Evolutionary conservation across 2,329 filamentous ascomycete species (phyloP).

Genomic region (Cladophialophora immunda): DNA sequence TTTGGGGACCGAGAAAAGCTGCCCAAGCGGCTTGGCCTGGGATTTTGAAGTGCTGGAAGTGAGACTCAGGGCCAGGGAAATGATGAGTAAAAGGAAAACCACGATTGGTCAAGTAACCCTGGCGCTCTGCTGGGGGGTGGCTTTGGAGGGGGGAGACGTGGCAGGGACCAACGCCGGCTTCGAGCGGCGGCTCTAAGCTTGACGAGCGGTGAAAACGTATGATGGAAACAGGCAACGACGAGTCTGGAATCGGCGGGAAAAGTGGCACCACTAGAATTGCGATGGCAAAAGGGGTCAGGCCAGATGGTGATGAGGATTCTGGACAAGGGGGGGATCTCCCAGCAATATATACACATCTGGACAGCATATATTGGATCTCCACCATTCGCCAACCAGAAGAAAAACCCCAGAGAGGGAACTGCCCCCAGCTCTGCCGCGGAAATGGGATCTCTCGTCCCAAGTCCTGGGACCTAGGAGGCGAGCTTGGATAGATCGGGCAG

Average conservation of each 20-base stretch:
- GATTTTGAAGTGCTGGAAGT: not conserved
- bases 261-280: not conserved
- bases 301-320: not conserved
- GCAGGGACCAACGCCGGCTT: not conserved
- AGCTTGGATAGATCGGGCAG: slow-evolving; percentile 3
- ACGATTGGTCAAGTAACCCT: not conserved
- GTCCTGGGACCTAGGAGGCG: not conserved
- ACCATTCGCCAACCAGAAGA: not conserved
- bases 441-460: not conserved
- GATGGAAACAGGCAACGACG: not conserved
- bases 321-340: not conserved
- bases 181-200: not conserved
- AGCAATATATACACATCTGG: slow-evolving; percentile 1
- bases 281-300: not conserved
- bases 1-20: not conserved
- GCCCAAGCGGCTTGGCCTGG: not conserved
- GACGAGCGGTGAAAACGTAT: not conserved
- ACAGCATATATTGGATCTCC: not conserved
- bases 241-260: not conserved
- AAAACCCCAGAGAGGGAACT: not conserved
- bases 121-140: not conserved
- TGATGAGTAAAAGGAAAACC: slow-evolving; percentile 14
- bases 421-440: not conserved
- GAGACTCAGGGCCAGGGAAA: not conserved
- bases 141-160: not conserved